Conservation (phyloP, 2,329 filamentous ascomycete species). For the Exophiala spinifera region DNA sequence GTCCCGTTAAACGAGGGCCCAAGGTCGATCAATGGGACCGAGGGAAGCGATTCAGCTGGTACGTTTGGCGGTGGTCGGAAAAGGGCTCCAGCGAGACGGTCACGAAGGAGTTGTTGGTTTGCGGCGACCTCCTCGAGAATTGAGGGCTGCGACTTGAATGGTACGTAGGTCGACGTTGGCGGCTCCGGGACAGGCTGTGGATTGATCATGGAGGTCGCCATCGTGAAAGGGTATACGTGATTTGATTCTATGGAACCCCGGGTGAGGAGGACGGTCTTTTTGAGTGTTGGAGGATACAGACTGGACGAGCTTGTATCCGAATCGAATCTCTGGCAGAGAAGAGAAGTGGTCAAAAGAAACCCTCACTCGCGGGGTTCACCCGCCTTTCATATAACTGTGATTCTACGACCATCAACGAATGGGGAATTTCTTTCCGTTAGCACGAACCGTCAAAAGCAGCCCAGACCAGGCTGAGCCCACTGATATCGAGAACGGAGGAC, state of each 20-base stretch:
- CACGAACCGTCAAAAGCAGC: no score
- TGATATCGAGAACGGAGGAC: background rate
- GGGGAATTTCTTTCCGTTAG: no score
- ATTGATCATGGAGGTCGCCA: conserved; percentile 18
- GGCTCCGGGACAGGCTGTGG: conserved; percentile 11
- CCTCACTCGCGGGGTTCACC: no score
- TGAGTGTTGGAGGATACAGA: no score
- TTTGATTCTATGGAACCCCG: background rate
- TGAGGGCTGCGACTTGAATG: conserved; percentile 4
- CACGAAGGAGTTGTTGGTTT: conserved; percentile 20
- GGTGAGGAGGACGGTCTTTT: background rate
- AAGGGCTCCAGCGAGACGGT: conserved; percentile 24
- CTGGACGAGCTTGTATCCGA: no score
- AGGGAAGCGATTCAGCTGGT: conserved; percentile 15
- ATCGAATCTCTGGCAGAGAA: no score
- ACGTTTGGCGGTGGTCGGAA: conserved; percentile 14
- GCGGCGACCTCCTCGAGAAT: conserved; percentile 26
- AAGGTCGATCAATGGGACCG: conserved; percentile 29
- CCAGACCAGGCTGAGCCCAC: no score
- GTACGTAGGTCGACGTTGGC: background rate
- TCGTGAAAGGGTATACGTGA: background rate
- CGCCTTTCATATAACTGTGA: no score
- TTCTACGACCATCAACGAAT: no score
- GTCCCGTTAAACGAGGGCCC: conserved; percentile 20
- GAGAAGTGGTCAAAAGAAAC: no score